Evolutionary conservation across 2,329 filamentous ascomycete genomes (phyloP).

Genomic region (Penicillium sp.): DNA sequence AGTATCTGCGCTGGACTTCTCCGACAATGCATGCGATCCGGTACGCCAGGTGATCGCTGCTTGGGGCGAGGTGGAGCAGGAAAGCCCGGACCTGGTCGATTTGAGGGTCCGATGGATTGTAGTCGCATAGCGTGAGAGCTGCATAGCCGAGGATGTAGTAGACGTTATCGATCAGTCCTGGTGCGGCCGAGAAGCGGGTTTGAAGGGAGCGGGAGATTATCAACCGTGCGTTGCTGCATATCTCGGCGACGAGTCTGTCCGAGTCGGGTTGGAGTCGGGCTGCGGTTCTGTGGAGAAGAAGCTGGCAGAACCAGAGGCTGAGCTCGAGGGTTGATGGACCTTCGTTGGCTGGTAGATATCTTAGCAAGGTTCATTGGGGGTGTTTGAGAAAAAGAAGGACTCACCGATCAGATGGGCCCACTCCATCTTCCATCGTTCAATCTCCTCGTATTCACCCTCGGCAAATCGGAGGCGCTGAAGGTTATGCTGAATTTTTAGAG

Average conservation of each 20-base stretch:
- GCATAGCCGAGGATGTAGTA: conserved; percentile 39
- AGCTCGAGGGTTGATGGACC: conserved; percentile 35
- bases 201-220: conserved; percentile 34
- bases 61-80: conserved; percentile 35
- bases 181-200: conserved; percentile 33
- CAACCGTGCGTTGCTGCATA: conserved; percentile 32
- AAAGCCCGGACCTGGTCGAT: conserved; percentile 37
- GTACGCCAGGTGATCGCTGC: conserved; percentile 37
- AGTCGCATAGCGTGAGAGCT: conserved; percentile 39
- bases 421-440: conserved; percentile 38
- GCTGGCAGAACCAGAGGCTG: conserved; percentile 39
- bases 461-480: conserved; percentile 29
- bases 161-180: conserved; percentile 33
- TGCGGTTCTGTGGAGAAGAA: conserved; percentile 37
- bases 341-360: conserved; percentile 23
- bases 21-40: conserved; percentile 34
- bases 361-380: neutral
- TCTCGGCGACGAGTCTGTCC: conserved; percentile 30
- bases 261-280: conserved; percentile 28
- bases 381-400: neutral
- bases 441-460: conserved; percentile 34
- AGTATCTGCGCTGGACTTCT: conserved; percentile 34
- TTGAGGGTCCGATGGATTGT: conserved; percentile 33
- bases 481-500: conserved; percentile 28
- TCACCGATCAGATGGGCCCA: conserved; percentile 37